phyloP scores from a whole-genome alignment of 768 basidiomycete genomes.

The Amanita fuliginea region DNA sequence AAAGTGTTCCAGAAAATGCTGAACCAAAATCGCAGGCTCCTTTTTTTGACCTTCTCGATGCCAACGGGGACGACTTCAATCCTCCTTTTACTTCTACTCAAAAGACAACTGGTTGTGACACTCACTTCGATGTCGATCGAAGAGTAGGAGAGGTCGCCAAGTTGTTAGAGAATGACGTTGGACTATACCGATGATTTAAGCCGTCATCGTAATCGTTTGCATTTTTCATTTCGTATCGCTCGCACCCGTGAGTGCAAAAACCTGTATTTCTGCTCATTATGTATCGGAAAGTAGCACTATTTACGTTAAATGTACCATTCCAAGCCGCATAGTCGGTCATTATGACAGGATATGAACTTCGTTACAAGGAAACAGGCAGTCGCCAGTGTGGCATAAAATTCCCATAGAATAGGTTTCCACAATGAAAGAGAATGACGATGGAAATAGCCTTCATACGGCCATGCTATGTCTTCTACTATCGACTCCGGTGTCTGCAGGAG shows the following conservation, averaged over 20 bases:
- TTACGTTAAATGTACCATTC: conserved; percentile 1
- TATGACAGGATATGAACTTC: background rate
- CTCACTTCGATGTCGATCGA: conserved; percentile 47
- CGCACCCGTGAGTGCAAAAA: background rate
- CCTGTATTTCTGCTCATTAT: conserved; percentile 1
- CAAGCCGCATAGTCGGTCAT: background rate
- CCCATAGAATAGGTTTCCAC: background rate
- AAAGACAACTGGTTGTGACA: background rate
- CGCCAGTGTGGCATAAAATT: background rate
- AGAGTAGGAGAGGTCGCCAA: conserved; percentile 41
- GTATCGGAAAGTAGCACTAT: conserved; percentile 1
- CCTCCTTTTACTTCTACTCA: conserved; percentile 26
- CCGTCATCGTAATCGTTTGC: background rate
- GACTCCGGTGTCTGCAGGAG: conserved; percentile 29
- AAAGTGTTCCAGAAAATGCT: background rate
- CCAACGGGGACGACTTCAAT: conserved; percentile 15
- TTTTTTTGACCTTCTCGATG: background rate
- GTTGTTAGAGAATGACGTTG: conserved; percentile 47
- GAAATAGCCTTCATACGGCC: conserved; percentile 33
- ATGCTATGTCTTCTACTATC: conserved; percentile 60
- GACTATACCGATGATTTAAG: conserved; percentile 24
- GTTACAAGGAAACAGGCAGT: background rate
- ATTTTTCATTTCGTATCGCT: background rate
- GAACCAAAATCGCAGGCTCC: background rate
- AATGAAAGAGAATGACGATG: background rate